phyloP scores from a whole-genome alignment of 805 yeast species.

The Deakozyma indianensis region DNA sequence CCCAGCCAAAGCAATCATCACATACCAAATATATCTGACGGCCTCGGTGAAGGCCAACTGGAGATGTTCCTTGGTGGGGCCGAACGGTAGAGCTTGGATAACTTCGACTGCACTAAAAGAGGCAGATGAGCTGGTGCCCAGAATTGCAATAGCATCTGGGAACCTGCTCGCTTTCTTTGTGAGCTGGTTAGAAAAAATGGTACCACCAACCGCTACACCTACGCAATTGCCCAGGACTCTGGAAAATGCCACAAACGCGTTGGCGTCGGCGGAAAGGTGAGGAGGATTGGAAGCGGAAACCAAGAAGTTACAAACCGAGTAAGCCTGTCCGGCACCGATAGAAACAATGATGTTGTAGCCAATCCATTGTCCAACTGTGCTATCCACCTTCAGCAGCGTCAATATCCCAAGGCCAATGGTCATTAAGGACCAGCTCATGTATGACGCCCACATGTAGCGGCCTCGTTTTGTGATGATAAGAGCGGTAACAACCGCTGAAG shows the following conservation, averaged over 20 bases:
- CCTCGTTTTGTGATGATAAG: conserved; percentile 23
- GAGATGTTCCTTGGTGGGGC: conserved; percentile 3
- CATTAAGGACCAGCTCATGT: conserved; percentile 23
- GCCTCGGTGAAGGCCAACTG: conserved; percentile 6
- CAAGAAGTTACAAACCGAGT: conserved; percentile 23
- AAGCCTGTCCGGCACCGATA: conserved; percentile 28
- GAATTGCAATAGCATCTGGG: conserved; percentile 19
- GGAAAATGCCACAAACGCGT: conserved; percentile 10
- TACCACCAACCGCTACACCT: conserved; percentile 14
- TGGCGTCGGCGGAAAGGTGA: conserved; percentile 23
- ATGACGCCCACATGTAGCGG: conserved; percentile 24
- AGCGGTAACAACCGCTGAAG: conserved; percentile 25
- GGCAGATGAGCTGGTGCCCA: conserved; percentile 11
- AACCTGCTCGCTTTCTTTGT: not conserved
- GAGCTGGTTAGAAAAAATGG: conserved; percentile 9
- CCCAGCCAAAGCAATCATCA: conserved; percentile 7
- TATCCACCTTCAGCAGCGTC: conserved; percentile 22
- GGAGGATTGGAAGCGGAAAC: conserved; percentile 10
- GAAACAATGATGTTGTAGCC: conserved; percentile 31
- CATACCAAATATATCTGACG: conserved; percentile 5
- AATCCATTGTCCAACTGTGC: conserved; percentile 23
- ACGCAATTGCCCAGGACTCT: conserved; percentile 12
- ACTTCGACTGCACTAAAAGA: conserved; percentile 4
- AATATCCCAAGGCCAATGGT: conserved; percentile 31
- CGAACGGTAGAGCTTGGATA: conserved; percentile 5